Percentiles rank a stretch among this genome's conserved stretches.
phyloP scores from a whole-genome alignment of 2,329 filamentous ascomycete species.

The Nothophaeocryptopus gaeumannii region DNA sequence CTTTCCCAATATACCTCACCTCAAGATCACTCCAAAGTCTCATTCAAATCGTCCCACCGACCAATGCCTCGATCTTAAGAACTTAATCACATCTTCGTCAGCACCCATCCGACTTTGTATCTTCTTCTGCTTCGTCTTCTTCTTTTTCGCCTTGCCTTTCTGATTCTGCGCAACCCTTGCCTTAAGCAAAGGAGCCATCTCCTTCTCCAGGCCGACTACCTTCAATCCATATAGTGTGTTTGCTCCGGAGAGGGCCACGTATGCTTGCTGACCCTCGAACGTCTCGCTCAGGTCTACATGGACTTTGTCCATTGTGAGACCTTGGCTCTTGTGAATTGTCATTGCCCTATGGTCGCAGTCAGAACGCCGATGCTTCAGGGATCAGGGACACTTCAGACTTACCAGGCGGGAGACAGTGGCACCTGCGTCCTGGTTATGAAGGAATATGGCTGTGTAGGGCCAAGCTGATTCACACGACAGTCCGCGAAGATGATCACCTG shows the following conservation, averaged over 20 bases:
- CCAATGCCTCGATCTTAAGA: too few relatives aligned
- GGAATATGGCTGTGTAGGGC: conserved; percentile 47
- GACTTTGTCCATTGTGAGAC: conserved; percentile 60
- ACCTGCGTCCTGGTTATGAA: conserved; percentile 59
- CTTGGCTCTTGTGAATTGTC: conserved; percentile 62
- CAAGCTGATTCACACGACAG: conserved; percentile 50
- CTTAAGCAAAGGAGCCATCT: too few relatives aligned
- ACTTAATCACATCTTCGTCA: too few relatives aligned
- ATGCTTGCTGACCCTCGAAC: conserved; percentile 59
- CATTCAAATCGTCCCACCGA: too few relatives aligned
- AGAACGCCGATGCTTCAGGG: too few relatives aligned
- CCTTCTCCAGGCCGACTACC: too few relatives aligned
- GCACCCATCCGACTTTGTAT: conserved; percentile 1
- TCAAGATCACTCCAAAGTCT: too few relatives aligned
- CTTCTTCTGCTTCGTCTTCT: conserved; percentile 11
- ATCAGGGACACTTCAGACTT: too few relatives aligned
- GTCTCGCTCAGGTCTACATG: conserved; percentile 52
- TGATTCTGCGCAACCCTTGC: too few relatives aligned
- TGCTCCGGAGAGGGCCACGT: conserved; percentile 59
- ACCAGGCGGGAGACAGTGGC: conserved; percentile 57
- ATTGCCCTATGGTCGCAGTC: conserved; percentile 44
- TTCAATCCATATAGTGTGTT: conserved; percentile 44
- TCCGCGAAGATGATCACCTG: conserved; percentile 49
- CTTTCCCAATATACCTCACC: too few relatives aligned
- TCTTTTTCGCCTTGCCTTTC: too few relatives aligned